A percentile compares a stretch with the other conserved stretches of the same genome.
phyloP scores from a whole-genome alignment of 2,329 filamentous ascomycete species.

The Alternaria angustiovoidea region DNA sequence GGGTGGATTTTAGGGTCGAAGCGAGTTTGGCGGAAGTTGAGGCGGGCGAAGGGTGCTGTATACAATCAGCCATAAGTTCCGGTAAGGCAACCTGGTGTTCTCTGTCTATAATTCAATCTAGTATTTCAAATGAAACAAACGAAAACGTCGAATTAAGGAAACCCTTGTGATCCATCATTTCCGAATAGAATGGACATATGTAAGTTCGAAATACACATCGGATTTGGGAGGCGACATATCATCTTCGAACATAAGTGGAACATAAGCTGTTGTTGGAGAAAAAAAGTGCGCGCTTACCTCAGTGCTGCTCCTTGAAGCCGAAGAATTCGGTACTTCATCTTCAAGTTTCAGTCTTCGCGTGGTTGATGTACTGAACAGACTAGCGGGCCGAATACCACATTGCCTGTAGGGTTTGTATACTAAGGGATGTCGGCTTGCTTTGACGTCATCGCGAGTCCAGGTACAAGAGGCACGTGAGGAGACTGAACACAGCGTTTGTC shows the following conservation, averaged over 20 bases:
- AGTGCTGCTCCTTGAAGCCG: slow-evolving; percentile 5
- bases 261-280: background rate
- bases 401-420: slow-evolving; percentile 5
- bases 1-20: slow-evolving; percentile 39
- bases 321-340: slow-evolving; percentile 15
- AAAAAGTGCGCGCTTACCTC: slow-evolving; percentile 24
- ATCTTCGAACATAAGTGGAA: background rate
- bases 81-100: background rate
- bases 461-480: slow-evolving; percentile 45
- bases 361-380: slow-evolving; percentile 32
- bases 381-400: slow-evolving; percentile 5
- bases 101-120: background rate
- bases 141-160: no score
- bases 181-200: no score
- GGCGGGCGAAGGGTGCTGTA: slow-evolving; percentile 6
- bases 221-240: no score
- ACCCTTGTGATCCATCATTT: background rate
- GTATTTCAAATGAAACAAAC: background rate
- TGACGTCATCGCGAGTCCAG: slow-evolving; percentile 24
- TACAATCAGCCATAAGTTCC: slow-evolving; percentile 7
- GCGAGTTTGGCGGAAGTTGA: slow-evolving; percentile 33
- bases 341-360: slow-evolving; percentile 16
- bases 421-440: slow-evolving; percentile 5
- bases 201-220: background rate
- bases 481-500: slow-evolving; percentile 26